Evolutionary conservation across 2,329 filamentous ascomycete genomes (phyloP).

Genomic region (Penicillium hesseltinei): DNA sequence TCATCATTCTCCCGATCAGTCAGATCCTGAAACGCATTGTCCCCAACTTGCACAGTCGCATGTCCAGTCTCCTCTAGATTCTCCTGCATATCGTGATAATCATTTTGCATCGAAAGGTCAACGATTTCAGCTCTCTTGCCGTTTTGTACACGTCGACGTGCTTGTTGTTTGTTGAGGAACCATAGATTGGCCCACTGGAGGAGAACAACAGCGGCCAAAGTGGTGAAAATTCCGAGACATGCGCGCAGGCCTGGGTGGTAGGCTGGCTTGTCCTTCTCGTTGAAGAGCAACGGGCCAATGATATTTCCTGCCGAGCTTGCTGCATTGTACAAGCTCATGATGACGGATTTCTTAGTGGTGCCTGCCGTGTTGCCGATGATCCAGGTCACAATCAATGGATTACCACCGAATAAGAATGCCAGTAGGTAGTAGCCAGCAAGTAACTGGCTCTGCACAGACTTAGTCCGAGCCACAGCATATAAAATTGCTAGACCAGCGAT

Average conservation of each 20-base stretch:
- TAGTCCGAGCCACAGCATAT: slow-evolving; percentile 51
- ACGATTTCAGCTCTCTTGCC: slow-evolving; percentile 61
- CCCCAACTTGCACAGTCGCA: slow-evolving; percentile 39
- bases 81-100: slow-evolving; percentile 42
- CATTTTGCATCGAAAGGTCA: slow-evolving; percentile 60
- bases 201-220: slow-evolving; percentile 53
- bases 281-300: slow-evolving; percentile 64
- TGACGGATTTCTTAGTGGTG: slow-evolving; percentile 64
- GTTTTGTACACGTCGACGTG: slow-evolving; percentile 53
- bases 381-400: slow-evolving; percentile 66
- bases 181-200: slow-evolving; percentile 57
- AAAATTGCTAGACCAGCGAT: slow-evolving; percentile 58
- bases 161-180: slow-evolving; percentile 55
- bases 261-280: slow-evolving; percentile 54
- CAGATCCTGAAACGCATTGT: slow-evolving; percentile 58
- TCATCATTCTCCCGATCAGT: slow-evolving; percentile 67
- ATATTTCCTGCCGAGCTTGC: slow-evolving; percentile 64
- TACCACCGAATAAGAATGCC: slow-evolving; percentile 64
- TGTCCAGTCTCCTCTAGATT: slow-evolving; percentile 15
- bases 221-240: slow-evolving; percentile 48
- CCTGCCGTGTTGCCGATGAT: slow-evolving; percentile 68
- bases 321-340: slow-evolving; percentile 64
- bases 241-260: slow-evolving; percentile 59
- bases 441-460: slow-evolving; percentile 47
- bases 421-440: slow-evolving; percentile 65